phyloP scores from a whole-genome alignment of 31 red algal genomes.

The Odonthalia washingtoniensis region DNA sequence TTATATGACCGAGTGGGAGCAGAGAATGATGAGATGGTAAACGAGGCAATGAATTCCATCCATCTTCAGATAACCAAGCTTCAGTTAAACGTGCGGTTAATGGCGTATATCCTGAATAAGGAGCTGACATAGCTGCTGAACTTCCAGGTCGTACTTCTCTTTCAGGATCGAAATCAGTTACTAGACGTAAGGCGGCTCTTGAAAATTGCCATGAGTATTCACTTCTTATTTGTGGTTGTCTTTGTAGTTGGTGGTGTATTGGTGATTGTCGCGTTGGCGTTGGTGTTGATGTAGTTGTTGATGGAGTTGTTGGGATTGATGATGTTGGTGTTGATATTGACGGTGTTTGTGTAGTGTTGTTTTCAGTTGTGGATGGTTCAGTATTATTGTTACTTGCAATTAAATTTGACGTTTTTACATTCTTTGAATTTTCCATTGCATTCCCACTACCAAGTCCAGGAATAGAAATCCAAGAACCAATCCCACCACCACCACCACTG shows the following conservation, averaged over 20 bases:
- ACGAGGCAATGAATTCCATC: constrained; percentile 72
- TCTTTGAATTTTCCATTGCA: neutral
- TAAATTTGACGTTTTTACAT: neutral
- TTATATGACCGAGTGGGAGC: constrained; percentile 77
- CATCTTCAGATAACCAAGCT: constrained; percentile 54
- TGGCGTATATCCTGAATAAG: constrained; percentile 87
- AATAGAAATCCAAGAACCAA: constrained; percentile 58
- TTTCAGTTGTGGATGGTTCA: neutral
- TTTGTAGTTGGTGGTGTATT: too few relatives aligned
- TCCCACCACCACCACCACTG: neutral
- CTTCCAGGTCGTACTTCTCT: constrained; percentile 35
- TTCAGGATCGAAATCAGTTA: constrained; percentile 77
- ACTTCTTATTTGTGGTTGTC: neutral
- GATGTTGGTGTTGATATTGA: neutral
- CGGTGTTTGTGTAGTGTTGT: neutral
- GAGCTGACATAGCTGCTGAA: constrained; percentile 50
- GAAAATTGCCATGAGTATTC: constrained; percentile 87
- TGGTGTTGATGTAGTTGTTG: neutral
- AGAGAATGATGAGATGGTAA: constrained; percentile 62
- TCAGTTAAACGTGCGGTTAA: constrained; percentile 73
- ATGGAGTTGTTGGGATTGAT: neutral
- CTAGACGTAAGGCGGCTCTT: constrained; percentile 65
- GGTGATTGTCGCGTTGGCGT: neutral
- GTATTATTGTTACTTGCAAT: neutral
- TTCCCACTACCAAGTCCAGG: constrained; percentile 55